Percentiles rank a stretch among this genome's conserved stretches.
These are phyloP conservation scores for Bothriochloa decipiens DNA, from an alignment of 176 grass and related monocot genomes.

Conservation along the genomic window DNA sequence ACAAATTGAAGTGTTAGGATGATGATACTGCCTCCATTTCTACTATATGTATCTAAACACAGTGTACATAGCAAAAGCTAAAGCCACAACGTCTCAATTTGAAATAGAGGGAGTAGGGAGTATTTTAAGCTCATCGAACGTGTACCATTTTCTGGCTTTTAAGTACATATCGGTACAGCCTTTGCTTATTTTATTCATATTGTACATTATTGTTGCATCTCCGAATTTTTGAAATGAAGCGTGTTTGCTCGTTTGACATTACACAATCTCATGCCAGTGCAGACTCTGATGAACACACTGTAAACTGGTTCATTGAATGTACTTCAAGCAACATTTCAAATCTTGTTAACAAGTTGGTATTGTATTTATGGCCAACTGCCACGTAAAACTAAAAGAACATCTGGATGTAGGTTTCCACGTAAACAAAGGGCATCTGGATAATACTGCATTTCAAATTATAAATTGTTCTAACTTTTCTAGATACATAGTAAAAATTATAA, in stretches of 20 bases:
- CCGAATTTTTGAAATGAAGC: not conserved
- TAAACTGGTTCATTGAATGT: not conserved
- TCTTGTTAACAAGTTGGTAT: not conserved
- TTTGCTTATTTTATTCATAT: not conserved
- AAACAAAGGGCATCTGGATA: not conserved
- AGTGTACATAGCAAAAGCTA: no score
- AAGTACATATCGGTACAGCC: not conserved
- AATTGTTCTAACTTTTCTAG: no score
- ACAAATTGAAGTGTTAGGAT: not conserved
- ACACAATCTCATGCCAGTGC: not conserved
- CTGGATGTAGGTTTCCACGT: no score
- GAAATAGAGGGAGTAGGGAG: no score
- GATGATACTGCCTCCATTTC: not conserved
- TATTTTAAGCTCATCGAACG: not conserved
- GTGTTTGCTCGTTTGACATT: not conserved
- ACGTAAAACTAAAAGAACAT: no score
- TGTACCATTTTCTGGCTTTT: not conserved
- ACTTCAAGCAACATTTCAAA: conserved; percentile 2
- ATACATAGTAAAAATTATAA: no score
- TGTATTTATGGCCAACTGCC: not conserved
- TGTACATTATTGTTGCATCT: not conserved
- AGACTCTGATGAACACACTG: not conserved
- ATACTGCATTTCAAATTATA: no score
- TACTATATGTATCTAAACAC: no score
- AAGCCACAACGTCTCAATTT: no score